phyloP scores from a whole-genome alignment of 129 eudicot species.

The Flaveria linearis region DNA sequence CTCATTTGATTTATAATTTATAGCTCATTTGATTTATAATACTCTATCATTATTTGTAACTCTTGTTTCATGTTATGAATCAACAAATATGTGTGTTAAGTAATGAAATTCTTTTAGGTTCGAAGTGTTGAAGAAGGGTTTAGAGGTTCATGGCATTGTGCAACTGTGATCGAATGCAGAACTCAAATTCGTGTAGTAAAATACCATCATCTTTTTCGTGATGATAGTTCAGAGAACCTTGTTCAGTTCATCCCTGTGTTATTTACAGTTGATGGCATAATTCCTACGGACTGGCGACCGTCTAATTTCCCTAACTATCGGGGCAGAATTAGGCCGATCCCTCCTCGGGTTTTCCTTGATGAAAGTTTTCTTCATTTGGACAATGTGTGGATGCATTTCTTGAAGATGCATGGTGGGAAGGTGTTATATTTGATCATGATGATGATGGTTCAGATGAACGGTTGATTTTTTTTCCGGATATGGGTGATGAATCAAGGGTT shows the following conservation, averaged over 20 bases:
- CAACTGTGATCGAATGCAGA: conserved; percentile 39
- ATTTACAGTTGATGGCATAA: conserved; percentile 51
- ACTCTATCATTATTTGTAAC: no score
- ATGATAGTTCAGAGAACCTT: conserved; percentile 37
- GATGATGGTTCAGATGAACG: conserved; percentile 44
- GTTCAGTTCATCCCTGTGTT: conserved; percentile 46
- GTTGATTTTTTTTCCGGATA: conserved; percentile 77
- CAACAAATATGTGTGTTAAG: no score
- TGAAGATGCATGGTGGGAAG: conserved; percentile 97
- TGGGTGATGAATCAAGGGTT: conserved; percentile 64
- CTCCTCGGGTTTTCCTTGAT: conserved; percentile 33
- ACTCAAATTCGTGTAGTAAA: conserved; percentile 43
- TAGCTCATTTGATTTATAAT: no score
- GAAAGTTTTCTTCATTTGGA: conserved; percentile 46
- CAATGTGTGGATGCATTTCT: conserved; percentile 70
- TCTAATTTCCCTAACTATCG: conserved; percentile 36
- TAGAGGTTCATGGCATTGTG: conserved; percentile 74
- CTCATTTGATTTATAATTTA: no score
- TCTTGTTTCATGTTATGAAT: no score
- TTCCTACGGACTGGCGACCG: conserved; percentile 9
- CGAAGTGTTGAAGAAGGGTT: conserved; percentile 73
- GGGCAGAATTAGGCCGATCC: conserved; percentile 64
- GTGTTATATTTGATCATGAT: conserved; percentile 70
- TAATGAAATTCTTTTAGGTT: conserved; percentile 43
- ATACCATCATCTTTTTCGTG: conserved; percentile 50